Conservation (phyloP, 1,284 basidiomycete species). For the Tranzscheliella williamsii region DNA sequence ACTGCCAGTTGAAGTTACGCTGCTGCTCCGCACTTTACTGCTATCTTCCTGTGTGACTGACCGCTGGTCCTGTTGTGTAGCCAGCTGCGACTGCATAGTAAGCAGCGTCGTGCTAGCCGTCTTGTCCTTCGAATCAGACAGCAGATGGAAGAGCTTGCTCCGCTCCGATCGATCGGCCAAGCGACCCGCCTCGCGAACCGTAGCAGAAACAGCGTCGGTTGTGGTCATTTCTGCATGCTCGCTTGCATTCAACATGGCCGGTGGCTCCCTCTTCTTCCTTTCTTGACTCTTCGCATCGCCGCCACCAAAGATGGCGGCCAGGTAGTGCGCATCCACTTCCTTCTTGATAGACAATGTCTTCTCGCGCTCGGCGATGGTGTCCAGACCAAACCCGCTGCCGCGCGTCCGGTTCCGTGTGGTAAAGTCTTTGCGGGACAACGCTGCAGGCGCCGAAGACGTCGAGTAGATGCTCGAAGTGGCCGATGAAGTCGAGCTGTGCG, state of each 20-base stretch:
- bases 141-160: neutral
- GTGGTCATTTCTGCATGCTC: neutral
- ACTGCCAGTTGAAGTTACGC: constrained; percentile 6
- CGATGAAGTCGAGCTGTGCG: constrained; percentile 24
- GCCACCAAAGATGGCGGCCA: constrained; percentile 48
- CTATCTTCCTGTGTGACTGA: neutral
- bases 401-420: constrained; percentile 15
- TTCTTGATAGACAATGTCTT: constrained; percentile 15
- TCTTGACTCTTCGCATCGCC: constrained; percentile 5
- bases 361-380: constrained; percentile 39
- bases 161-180: neutral
- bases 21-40: neutral
- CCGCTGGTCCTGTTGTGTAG: constrained; percentile 9
- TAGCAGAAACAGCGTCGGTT: neutral
- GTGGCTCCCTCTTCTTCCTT: constrained; percentile 11
- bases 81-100: neutral
- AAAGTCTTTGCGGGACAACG: constrained; percentile 30
- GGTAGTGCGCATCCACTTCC: constrained; percentile 42
- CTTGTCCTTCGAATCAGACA: neutral
- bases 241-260: neutral
- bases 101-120: neutral
- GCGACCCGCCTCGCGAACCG: neutral
- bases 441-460: constrained; percentile 46
- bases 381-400: constrained; percentile 32
- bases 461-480: constrained; percentile 44